Evolutionary conservation across 169 alveolate genomes (phyloP).

Genomic region (Plasmodium malariae): DNA sequence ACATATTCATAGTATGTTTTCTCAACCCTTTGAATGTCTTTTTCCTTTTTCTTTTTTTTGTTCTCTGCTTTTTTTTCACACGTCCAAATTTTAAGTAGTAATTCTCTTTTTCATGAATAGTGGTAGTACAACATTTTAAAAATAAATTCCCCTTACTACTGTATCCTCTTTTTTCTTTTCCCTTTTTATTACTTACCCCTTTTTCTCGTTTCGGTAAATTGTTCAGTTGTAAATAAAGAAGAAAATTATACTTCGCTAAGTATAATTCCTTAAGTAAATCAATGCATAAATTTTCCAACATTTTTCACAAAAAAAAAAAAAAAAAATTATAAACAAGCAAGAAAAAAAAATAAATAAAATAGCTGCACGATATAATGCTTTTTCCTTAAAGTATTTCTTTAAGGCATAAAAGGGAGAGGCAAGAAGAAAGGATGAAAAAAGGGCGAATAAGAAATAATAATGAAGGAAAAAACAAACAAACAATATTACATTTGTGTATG

Average conservation of each 20-base stretch:
- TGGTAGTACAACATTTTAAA: neutral
- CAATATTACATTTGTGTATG: no score
- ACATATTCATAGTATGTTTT: constrained; percentile 14
- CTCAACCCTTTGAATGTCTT: constrained; percentile 27
- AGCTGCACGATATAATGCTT: no score
- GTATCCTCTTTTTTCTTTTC: neutral
- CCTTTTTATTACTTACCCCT: neutral
- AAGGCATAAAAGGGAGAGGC: no score
- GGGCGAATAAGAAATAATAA: no score
- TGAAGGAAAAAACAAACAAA: no score
- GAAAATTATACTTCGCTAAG: constrained; percentile 30
- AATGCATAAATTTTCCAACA: constrained; percentile 54
- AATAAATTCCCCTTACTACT: neutral
- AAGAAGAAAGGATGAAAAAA: no score
- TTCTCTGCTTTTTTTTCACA: constrained; percentile 17
- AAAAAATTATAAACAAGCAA: neutral
- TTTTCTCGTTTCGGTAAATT: constrained; percentile 4
- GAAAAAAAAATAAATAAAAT: no score
- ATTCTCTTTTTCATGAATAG: neutral
- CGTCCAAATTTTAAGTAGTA: constrained; percentile 21
- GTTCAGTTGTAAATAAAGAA: constrained; percentile 16
- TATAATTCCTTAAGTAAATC: constrained; percentile 33
- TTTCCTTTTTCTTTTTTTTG: constrained; percentile 13
- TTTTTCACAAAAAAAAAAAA: constrained; percentile 24
- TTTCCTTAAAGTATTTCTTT: no score